A percentile compares a stretch with the other conserved stretches of the same genome.
phyloP scores from a whole-genome alignment of 2,329 filamentous ascomycete species.

The Salinomyces thailandicus region DNA sequence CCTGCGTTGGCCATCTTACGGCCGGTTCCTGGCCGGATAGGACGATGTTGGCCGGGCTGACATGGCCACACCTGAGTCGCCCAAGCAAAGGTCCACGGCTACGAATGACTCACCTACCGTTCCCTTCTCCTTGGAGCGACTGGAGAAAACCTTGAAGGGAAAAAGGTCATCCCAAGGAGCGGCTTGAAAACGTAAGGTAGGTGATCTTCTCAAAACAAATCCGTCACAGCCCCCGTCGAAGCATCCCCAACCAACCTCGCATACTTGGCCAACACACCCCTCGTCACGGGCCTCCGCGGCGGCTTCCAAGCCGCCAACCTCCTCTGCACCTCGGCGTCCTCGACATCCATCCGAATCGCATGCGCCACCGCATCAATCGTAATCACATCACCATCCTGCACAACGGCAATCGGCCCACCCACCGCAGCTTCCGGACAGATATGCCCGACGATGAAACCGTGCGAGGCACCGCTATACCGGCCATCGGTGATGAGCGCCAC shows the following conservation, averaged over 20 bases:
- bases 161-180: too few species aligned
- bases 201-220: slow-evolving; percentile 38
- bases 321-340: slow-evolving; percentile 57
- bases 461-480: slow-evolving; percentile 74
- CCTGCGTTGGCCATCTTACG: too few species aligned
- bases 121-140: too few species aligned
- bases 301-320: slow-evolving; percentile 58
- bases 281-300: slow-evolving; percentile 61
- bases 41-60: too few species aligned
- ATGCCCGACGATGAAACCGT: slow-evolving; percentile 90
- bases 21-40: too few species aligned
- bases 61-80: too few species aligned
- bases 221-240: slow-evolving; percentile 75
- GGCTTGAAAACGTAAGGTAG: too few species aligned
- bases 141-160: too few species aligned
- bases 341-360: slow-evolving; percentile 58
- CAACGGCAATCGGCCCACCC: slow-evolving; percentile 78
- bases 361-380: slow-evolving; percentile 80
- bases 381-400: slow-evolving; percentile 68
- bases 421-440: slow-evolving; percentile 83
- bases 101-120: too few species aligned
- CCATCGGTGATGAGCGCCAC: slow-evolving; percentile 89
- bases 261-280: slow-evolving; percentile 86
- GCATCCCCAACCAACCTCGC: slow-evolving; percentile 79
- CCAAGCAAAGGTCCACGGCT: too few species aligned